Base-by-base conservation (phyloP, 768 basidiomycete genomes). In the Xanthoconium stramineum region DNA sequence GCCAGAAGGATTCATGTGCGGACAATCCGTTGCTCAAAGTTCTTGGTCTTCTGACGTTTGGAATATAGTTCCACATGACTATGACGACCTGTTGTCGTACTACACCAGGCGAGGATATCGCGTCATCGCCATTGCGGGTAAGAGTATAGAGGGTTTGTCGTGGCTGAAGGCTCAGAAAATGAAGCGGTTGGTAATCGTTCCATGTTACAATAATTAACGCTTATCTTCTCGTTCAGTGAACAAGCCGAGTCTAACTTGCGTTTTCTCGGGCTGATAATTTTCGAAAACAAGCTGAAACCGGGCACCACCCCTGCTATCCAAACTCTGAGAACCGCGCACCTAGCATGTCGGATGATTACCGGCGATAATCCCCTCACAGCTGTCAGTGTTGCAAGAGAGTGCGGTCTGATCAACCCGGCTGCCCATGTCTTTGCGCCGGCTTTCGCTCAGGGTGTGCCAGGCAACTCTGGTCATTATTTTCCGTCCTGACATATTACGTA, bases 141-240 rank as follows among this genome's bases (percentile, higher is more conserved):
- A 97, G 78, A 94, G 84, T 60, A 83, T 98, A 52, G 92, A 96
- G 36, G 87, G 91, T 14, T 73, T 99, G 53, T 91, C 96, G 0
- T 99, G 97, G 97, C 80, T 98, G 55, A 98, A 89, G 67, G 97
- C 97, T 1, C 97, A 99, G 70, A 84, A 91, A 47, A 88, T 99
- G 86, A 95, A 93, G 73, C 80, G 97, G 94, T 89, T 30, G 50
- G 80, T 69, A 52, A 39, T 43, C 50, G 9, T 14, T 39, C 14
- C 44, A 44, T 50, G 19, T 36, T 37, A 38, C 14, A 57, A 51
- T 32, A 46, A 36, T 48, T 40, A 40, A 32, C n/a, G 9, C 40
- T 66, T 24, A 66, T 40, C 1, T 46, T 40, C 10, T 24, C 42
- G 3, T 15, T 24, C 62, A 97, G 94, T 29, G 97, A 98, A 64